Base-by-base conservation (phyloP, 129 eudicot species). In the Smallanthus sonchifolius region DNA sequence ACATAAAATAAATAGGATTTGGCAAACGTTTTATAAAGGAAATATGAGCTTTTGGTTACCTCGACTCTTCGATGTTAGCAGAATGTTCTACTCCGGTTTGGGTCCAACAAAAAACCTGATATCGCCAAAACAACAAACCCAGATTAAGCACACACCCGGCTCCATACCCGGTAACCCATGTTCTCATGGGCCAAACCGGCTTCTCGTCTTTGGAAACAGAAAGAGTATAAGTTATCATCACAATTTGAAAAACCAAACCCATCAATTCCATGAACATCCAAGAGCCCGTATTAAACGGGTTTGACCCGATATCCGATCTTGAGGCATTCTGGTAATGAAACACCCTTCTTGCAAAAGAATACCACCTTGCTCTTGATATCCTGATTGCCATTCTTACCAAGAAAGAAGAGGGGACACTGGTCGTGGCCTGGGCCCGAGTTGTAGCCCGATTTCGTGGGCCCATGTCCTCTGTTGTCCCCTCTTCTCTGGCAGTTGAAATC, bases 141-240 rank as follows among this genome's bases (percentile, higher is more conserved):
- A 95, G 47, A 44, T 84, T 85, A 14, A 91, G 66, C 15, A 87
- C 70, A 40, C 99, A 91, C 15, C 91, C 99, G 59, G 82, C 60
- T 75, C 86, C 96, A 76, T 95, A 95, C 72, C 94, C 99, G 10
- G 81, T 45, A 66, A 83, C 84, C 99, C 99, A 95, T 65, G 93
- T 51, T 72, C 97, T 86, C 97, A 95, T 91, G 28, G 97, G 96
- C 99, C 99, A 91, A 80, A 91, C 88, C 15, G 96, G 96, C 66
- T 68, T 88, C 75, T 91, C 99, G n/a, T 73, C 88, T 75, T 79
- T 87, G 3, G 99, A 83, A 63, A 88, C 76, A 67, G 79, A 48
- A 10, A 95, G 68, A 34, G 89, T 80, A 73, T 82, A 88, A 7
- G 65, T 15, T 37, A 76, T 86, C 47, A 88, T 20, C 36, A 66